Evolutionary conservation across 208 protist species (phyloP).

Genomic region (Trypanosoma theileri): DNA sequence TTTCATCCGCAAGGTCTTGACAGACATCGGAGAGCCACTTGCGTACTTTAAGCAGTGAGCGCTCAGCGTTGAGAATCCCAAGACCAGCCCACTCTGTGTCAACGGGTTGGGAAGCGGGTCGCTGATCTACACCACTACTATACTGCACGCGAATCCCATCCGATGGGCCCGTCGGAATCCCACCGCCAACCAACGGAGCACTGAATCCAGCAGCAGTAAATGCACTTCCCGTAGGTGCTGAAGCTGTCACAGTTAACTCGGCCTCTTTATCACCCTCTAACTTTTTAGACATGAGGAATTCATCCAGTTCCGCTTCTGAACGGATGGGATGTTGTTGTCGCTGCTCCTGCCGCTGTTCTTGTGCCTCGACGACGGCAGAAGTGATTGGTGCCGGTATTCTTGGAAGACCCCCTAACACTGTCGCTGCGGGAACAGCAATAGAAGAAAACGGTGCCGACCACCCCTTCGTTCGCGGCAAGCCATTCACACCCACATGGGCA

Average conservation of each 20-base stretch:
- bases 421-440: conserved; percentile 14
- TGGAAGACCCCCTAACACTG: conserved; percentile 4
- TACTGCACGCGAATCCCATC: conserved; percentile 37
- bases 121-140: conserved; percentile 10
- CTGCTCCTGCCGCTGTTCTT: conserved; percentile 6
- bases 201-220: conserved; percentile 6
- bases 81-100: conserved; percentile 52
- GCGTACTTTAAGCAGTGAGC: conserved; percentile 44
- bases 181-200: conserved; percentile 9
- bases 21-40: conserved; percentile 67
- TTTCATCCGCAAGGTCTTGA: conserved; percentile 46
- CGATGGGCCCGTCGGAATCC: neutral
- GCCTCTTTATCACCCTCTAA: neutral
- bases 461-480: neutral
- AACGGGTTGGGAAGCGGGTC: conserved; percentile 14
- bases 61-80: conserved; percentile 47
- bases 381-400: neutral
- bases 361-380: neutral
- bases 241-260: conserved; percentile 1
- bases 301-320: conserved; percentile 34
- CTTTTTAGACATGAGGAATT: conserved; percentile 38
- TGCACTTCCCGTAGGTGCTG: neutral
- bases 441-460: conserved; percentile 11
- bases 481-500: neutral
- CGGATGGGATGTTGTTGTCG: conserved; percentile 38